phyloP scores from a whole-genome alignment of 257 asterid genomes.

The Przewalskia tangutica region DNA sequence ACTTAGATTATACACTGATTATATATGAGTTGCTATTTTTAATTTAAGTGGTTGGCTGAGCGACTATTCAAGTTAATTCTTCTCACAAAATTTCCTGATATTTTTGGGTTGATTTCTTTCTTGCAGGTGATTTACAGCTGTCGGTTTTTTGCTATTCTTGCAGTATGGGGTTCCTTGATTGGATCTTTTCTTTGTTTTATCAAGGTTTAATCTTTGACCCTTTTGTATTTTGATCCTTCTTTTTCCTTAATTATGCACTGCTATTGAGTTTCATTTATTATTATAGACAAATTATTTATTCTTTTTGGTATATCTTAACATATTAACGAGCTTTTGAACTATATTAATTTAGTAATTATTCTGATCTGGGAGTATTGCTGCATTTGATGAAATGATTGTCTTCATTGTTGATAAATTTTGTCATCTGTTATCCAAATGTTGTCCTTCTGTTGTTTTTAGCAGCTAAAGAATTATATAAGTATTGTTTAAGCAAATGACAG shows the following conservation, averaged over 20 bases:
- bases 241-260: neutral
- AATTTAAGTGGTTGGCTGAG: too few relatives aligned
- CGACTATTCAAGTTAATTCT: too few relatives aligned
- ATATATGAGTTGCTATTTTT: neutral
- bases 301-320: neutral
- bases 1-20: too few relatives aligned
- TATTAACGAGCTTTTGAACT: neutral
- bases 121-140: slow-evolving; percentile 73
- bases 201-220: neutral
- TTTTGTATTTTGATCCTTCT: neutral
- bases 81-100: neutral
- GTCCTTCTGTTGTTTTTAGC: neutral
- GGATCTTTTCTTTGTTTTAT: slow-evolving; percentile 82
- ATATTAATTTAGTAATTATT: neutral
- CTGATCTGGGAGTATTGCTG: neutral
- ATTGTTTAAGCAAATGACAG: neutral
- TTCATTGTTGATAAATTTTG: neutral
- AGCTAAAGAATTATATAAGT: neutral
- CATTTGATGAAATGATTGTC: neutral
- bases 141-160: slow-evolving; percentile 82
- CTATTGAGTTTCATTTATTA: neutral
- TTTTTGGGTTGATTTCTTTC: neutral
- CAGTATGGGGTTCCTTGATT: slow-evolving; percentile 80
- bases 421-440: neutral
- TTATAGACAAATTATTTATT: neutral